These are phyloP conservation scores for Brassica carinata DNA, from an alignment of 345 rosid species.

Conservation along the genomic window DNA sequence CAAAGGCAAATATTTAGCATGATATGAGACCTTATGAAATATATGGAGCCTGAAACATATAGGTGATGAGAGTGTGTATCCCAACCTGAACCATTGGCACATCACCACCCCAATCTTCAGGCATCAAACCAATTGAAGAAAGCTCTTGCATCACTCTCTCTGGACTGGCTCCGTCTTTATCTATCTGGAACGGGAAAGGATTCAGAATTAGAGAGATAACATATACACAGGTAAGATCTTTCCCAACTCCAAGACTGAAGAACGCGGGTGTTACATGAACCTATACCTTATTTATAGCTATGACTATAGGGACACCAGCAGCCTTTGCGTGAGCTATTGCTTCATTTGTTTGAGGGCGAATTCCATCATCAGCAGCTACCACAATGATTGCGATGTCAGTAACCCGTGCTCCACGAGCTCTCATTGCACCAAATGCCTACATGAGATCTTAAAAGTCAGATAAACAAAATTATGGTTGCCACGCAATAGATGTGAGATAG, in stretches of 20 bases:
- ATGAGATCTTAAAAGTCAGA: constrained; percentile 38
- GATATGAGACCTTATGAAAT: constrained; percentile 24
- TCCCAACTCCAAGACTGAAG: not conserved
- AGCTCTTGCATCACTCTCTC: constrained; percentile 99
- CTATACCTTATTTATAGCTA: constrained; percentile 88
- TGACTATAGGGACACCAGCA: constrained; percentile 91
- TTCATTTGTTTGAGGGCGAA: constrained; percentile 97
- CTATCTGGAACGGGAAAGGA: constrained; percentile 55
- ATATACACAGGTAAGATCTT: constrained; percentile 28
- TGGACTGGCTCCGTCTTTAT: constrained; percentile 96
- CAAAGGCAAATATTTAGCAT: constrained; percentile 37
- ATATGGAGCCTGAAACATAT: constrained; percentile 30
- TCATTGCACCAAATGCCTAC: constrained; percentile 99
- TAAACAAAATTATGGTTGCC: constrained; percentile 27
- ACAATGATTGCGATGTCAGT: constrained; percentile 95
- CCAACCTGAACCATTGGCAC: constrained; percentile 93
- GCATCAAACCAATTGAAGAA: constrained; percentile 92
- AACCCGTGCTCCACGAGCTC: constrained; percentile 98
- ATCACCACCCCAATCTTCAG: constrained; percentile 99
- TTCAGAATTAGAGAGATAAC: constrained; percentile 22
- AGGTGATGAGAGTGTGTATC: constrained; percentile 25
- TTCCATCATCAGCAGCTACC: constrained; percentile 99
- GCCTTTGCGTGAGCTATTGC: constrained; percentile 99
- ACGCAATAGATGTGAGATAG: not conserved
- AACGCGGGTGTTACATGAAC: constrained; percentile 8